These are phyloP conservation scores for Ceratobasidium sp. DNA, from an alignment of 1,284 basidiomycete species.

Conservation along the genomic window DNA sequence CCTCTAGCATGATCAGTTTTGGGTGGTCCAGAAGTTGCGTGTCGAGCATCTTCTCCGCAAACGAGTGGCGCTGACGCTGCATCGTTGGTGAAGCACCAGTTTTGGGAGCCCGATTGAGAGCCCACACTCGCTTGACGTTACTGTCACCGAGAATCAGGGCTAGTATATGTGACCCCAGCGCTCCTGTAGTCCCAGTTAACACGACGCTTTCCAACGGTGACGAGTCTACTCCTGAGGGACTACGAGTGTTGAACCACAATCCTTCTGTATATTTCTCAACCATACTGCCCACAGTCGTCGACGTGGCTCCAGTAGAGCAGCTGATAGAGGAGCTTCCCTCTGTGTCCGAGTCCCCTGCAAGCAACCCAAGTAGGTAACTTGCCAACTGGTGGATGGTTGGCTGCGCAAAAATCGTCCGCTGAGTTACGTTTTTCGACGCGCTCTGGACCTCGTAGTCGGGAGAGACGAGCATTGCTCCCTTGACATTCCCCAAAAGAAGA, in stretches of 20 bases:
- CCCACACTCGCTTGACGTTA: conserved; percentile 43
- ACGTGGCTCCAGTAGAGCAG: neutral
- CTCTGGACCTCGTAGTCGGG: neutral
- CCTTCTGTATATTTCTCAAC: conserved; percentile 28
- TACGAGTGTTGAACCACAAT: conserved; percentile 3
- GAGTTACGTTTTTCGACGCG: neutral
- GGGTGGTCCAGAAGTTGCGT: conserved; percentile 11
- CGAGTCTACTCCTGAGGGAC: neutral
- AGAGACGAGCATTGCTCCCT: conserved; percentile 8
- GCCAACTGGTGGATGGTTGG: conserved; percentile 20
- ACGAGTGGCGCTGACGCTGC: conserved; percentile 25
- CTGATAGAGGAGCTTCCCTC: conserved; percentile 32
- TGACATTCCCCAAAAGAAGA: conserved; percentile 27
- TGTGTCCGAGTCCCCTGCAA: neutral
- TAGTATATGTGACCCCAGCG: conserved; percentile 51
- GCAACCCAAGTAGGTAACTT: conserved; percentile 4
- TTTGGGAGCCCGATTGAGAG: conserved; percentile 41
- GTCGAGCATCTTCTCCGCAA: conserved; percentile 21
- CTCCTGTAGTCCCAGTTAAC: conserved; percentile 53
- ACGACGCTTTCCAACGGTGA: conserved; percentile 47
- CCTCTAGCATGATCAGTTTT: conserved; percentile 24
- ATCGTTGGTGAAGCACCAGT: neutral
- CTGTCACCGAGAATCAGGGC: conserved; percentile 46
- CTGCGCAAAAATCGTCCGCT: conserved; percentile 24
- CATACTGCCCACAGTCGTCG: conserved; percentile 6